phyloP scores from a whole-genome alignment of 352 stramenopile species.

The Phytophthora syringae region DNA sequence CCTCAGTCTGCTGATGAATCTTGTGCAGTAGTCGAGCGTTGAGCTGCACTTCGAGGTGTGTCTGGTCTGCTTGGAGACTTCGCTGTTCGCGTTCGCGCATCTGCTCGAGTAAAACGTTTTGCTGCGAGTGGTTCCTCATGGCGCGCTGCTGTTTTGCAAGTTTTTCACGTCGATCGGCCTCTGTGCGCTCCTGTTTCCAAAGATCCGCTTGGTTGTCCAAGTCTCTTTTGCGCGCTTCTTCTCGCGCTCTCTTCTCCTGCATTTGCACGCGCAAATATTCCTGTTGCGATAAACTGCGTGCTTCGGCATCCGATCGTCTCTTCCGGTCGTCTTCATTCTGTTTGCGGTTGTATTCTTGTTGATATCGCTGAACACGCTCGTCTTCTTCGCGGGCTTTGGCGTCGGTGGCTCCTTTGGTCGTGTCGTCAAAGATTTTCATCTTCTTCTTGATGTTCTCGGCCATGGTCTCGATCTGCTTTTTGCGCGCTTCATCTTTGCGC shows the following conservation, averaged over 20 bases:
- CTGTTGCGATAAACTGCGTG: slow-evolving; percentile 54
- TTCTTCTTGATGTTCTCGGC: slow-evolving; percentile 77
- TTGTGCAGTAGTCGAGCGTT: slow-evolving; percentile 76
- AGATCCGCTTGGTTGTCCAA: slow-evolving; percentile 83
- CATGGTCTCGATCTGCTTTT: slow-evolving; percentile 75
- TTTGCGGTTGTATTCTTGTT: slow-evolving; percentile 68
- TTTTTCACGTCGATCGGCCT: slow-evolving; percentile 62
- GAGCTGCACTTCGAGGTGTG: slow-evolving; percentile 72
- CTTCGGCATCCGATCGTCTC: slow-evolving; percentile 61
- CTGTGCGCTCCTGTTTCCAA: slow-evolving; percentile 72
- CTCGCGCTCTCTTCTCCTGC: slow-evolving; percentile 71
- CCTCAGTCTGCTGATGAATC: slow-evolving; percentile 62
- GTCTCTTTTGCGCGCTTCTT: slow-evolving; percentile 58
- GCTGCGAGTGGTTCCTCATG: slow-evolving; percentile 59
- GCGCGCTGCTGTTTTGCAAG: slow-evolving; percentile 58
- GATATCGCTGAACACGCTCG: slow-evolving; percentile 61
- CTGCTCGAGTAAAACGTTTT: slow-evolving; percentile 71
- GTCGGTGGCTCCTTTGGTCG: slow-evolving; percentile 70
- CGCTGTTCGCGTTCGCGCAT: slow-evolving; percentile 73
- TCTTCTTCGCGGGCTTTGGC: slow-evolving; percentile 72
- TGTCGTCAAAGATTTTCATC: slow-evolving; percentile 89
- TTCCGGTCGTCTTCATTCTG: slow-evolving; percentile 61
- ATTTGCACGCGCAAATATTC: slow-evolving; percentile 68
- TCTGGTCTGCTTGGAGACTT: slow-evolving; percentile 71
- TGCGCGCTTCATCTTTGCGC: slow-evolving; percentile 64